These are phyloP conservation scores for Diaporthe vaccinii DNA, from an alignment of 2,329 filamentous ascomycete species.

Conservation along the genomic window DNA sequence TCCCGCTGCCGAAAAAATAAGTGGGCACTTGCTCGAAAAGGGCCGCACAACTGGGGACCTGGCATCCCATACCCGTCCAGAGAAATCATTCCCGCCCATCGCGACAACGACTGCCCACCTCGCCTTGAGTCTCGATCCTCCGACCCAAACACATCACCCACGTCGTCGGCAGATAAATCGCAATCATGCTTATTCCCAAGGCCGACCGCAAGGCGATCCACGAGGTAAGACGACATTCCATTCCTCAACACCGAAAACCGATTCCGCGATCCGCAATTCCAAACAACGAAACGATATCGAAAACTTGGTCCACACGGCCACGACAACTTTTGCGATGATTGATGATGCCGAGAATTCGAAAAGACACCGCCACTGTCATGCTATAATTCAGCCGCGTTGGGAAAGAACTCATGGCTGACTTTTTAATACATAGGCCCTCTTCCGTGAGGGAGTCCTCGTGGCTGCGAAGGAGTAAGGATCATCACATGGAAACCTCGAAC, in stretches of 20 bases:
- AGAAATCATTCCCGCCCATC: slow-evolving; percentile 39
- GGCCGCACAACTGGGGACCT: slow-evolving; percentile 41
- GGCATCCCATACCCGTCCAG: slow-evolving; percentile 20
- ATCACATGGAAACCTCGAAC: slow-evolving; percentile 23
- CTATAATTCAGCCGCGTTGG: not conserved
- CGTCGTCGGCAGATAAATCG: slow-evolving; percentile 62
- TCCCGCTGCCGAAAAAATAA: not conserved
- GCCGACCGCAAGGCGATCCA: slow-evolving; percentile 99
- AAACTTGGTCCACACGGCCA: slow-evolving; percentile 1
- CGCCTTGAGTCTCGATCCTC: slow-evolving; percentile 42
- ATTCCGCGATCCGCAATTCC: slow-evolving; percentile 33
- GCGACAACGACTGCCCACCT: slow-evolving; percentile 39
- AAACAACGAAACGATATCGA: slow-evolving; percentile 34
- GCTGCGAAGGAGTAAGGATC: slow-evolving; percentile 84
- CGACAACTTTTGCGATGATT: slow-evolving; percentile 26
- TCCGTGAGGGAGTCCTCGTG: slow-evolving; percentile 93
- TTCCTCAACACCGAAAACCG: slow-evolving; percentile 17
- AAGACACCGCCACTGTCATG: not conserved
- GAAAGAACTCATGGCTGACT: slow-evolving; percentile 44
- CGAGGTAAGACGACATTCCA: slow-evolving; percentile 66
- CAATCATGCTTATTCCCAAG: slow-evolving; percentile 98
- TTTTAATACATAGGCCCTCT: slow-evolving; percentile 71
- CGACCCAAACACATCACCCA: slow-evolving; percentile 60
- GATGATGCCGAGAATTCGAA: slow-evolving; percentile 23
- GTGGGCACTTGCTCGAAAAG: slow-evolving; percentile 27